Conservation (phyloP, 2,329 filamentous ascomycete species). For the Torrubiellomyces zombiae region DNA sequence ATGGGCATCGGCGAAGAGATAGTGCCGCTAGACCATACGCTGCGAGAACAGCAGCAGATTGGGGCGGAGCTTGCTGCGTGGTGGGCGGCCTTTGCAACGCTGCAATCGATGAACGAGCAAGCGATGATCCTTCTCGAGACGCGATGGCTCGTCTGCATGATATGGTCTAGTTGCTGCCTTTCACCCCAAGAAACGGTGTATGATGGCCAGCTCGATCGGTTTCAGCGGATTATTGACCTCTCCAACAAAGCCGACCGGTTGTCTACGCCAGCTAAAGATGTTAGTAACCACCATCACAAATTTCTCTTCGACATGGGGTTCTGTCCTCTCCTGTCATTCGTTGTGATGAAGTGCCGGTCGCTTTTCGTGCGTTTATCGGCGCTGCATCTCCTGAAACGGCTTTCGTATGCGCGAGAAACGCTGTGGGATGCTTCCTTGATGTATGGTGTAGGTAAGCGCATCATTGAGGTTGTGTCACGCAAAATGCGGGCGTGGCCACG, state of each 20-base stretch:
- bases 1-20: conserved; percentile 6
- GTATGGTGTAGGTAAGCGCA: conserved; percentile 13
- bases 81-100: conserved; percentile 11
- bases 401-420: conserved; percentile 16
- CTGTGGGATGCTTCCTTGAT: conserved; percentile 19
- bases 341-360: conserved; percentile 22
- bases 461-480: conserved; percentile 23
- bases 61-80: conserved; percentile 12
- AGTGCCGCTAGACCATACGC: conserved; percentile 5
- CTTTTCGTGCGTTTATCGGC: conserved; percentile 17
- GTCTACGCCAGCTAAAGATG: neutral
- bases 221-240: conserved; percentile 14
- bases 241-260: conserved; percentile 7
- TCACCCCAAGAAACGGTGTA: conserved; percentile 16
- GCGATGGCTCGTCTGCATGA: conserved; percentile 13
- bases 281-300: conserved; percentile 7
- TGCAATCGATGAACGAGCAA: neutral
- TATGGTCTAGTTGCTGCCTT: conserved; percentile 17
- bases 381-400: conserved; percentile 13
- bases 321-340: conserved; percentile 19
- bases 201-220: conserved; percentile 14
- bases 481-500: no score
- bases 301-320: conserved; percentile 27
- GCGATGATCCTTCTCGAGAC: conserved; percentile 8
- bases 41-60: conserved; percentile 9